phyloP scores from a whole-genome alignment of 2,329 filamentous ascomycete species.

The Acarospora socialis region DNA sequence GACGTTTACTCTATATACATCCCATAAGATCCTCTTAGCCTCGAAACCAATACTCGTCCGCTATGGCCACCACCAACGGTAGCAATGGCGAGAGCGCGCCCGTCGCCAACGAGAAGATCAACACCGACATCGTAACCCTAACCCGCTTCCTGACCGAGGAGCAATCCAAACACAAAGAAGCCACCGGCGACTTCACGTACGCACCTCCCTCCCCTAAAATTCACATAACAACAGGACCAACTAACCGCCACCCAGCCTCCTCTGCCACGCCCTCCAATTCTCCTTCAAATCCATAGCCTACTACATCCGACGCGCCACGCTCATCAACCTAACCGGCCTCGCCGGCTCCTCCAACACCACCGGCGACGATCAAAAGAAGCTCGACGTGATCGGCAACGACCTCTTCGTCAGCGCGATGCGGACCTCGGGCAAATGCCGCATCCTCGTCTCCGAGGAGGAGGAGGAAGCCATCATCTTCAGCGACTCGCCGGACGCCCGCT shows the following conservation, averaged over 20 bases:
- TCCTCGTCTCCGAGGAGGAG: slow-evolving; percentile 96
- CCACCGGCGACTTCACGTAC: slow-evolving; percentile 96
- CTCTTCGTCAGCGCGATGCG: slow-evolving; percentile 93
- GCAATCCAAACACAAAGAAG: slow-evolving; percentile 82
- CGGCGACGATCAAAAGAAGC: slow-evolving; percentile 98
- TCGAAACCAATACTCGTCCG: slow-evolving; percentile 8
- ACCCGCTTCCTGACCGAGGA: slow-evolving; percentile 94
- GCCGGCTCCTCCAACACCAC: slow-evolving; percentile 91
- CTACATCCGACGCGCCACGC: slow-evolving; percentile 89
- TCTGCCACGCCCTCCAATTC: slow-evolving; percentile 96
- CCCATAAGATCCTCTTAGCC: not conserved
- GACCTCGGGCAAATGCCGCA: slow-evolving; percentile 75
- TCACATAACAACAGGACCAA: slow-evolving; percentile 12
- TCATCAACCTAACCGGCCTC: slow-evolving; percentile 90
- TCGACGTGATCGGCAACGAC: slow-evolving; percentile 97
- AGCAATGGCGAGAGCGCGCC: slow-evolving; percentile 36
- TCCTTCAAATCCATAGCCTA: slow-evolving; percentile 99
- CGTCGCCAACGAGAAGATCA: slow-evolving; percentile 60
- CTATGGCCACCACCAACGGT: slow-evolving; percentile 27
- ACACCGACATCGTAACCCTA: slow-evolving; percentile 90
- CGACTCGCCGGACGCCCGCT: slow-evolving; percentile 59
- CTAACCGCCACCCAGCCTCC: slow-evolving; percentile 43
- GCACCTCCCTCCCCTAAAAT: slow-evolving; percentile 20
- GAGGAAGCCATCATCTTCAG: slow-evolving; percentile 82
- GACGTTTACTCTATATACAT: no score